Base-by-base conservation (phyloP, 106 monocot species). In the Apostasia shenzhenica region DNA sequence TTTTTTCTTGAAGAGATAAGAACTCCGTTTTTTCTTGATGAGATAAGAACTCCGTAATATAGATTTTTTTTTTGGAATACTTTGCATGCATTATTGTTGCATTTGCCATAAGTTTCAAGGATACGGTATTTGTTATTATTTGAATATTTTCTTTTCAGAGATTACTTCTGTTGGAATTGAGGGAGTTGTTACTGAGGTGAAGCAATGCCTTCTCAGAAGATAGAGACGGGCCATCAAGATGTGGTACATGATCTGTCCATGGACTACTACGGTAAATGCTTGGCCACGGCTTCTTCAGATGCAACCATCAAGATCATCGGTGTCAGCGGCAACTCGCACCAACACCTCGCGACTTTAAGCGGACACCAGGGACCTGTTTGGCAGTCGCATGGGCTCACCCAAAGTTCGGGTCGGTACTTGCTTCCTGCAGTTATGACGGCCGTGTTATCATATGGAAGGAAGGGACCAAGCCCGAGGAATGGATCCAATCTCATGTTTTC, bases 171-270 rank as follows among this genome's bases (percentile, higher is more conserved):
- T 26, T 26, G 26, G 26, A 26, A 26, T 26, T 26, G 26, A 26
- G 26, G 26, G 26, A 26, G 26, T 26, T 26, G 26, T 26, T 40
- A 44, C 62, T 14, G 11, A 12, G 45, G 43, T 63, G 8, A 6
- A 62, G 55, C 57, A 10, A 75, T 75, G 75, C 68, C 75, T 67
- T 57, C 75, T 44, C 75, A 75, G 67, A 75, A 75, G 68, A 68
- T 75, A 51, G 75, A 75, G 41, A 75, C 75, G 4, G 68, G 75
- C 9, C 75, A 68, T 68, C 68, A 68, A 1, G 75, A 68, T 61
- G 68, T 68, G 8, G 61, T 75, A 8, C 75, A 75, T 44, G 75
- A 75, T 53, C 68, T 75, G 40, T 43, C 68, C 42, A 75, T 75
- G 75, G 75, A 75, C 53, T 75, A 75, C 45, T 75, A 75, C 6